Evolutionary conservation across 2,329 filamentous ascomycete genomes (phyloP), one percentile per base, ranked within the genome.

Genomic region (Rhytidhysteron rufulum): DNA sequence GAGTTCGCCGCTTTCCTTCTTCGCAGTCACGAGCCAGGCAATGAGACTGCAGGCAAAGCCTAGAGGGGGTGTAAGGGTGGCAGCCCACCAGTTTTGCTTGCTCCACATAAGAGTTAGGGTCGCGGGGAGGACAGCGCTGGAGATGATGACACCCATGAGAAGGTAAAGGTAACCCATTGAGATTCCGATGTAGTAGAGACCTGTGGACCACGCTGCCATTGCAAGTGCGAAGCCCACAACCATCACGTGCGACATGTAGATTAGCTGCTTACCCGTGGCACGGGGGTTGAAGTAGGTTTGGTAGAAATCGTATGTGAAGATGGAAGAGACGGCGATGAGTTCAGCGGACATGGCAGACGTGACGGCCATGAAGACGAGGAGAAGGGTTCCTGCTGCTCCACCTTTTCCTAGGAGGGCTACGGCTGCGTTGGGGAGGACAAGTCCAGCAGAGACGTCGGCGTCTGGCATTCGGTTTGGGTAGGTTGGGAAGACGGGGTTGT

Each of bases 111-210:
- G 75, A 0, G 88, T 86, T 47, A 95, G 70, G 0, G 87, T 84
- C 0, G 88, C 86, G 0, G 90, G 89, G 10, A 95, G 75, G 3
- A 95, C 88, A 3, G 88, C 89, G 0, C 86, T 80, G 0, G 84
- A 88, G 58, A 95, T 93, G 55, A 95, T 87, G 37, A 89, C 86
- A 6, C 89, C 90, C 89, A 95, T 95, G 58, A 95, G 79, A 1
- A 95, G 71, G 58, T 94, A 94, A 3, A 94, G 73, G 55, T 90
- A 94, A 9, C 88, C 89, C 86, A 95, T 93, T 9, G 80, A 84
- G 45, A 95, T 85, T 16, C 85, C 68, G 17, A 68, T 68, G 47
- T 72, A 72, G 49, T 70, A 60, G 0, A 93, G 77, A 0, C 86
- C 88, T 0, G 87, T 86, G 1, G 83, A 83, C 65, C 94, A 88